Evolutionary conservation across 1,284 basidiomycete species (phyloP), one percentile per base, ranked within the genome.

Genomic region (Heliocybe sulcata): DNA sequence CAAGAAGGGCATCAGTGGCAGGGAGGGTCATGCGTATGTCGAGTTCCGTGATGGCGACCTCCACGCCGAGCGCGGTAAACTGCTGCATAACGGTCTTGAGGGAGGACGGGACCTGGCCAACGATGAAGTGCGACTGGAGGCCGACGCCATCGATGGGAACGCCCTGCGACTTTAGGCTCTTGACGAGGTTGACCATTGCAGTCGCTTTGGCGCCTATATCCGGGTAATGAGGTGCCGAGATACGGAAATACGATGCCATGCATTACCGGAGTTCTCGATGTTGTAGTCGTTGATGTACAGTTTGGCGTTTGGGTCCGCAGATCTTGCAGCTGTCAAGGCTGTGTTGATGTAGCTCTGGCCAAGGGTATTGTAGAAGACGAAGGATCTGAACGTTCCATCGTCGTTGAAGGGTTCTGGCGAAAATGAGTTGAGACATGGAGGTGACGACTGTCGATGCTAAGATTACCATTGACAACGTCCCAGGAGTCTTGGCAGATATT

Each of bases 211-310:
- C 66, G 42, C 75, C 69, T 61, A 56, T 31, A n/a, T n/a, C 27
- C 3, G 3, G 25, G 31, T 35, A 23, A 47, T n/a, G 26, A 16
- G 9, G n/a, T 6, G 4, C 25, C 25, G 16, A 14, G 31, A 42
- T 42, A 16, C 26, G 27, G n/a, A 2, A 9, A 22, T 9, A 11
- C 35, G 31, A 23, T 26, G 12, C 16, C 53, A 23, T 25, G 55
- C 54, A 29, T 8, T 53, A n/a, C n/a, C n/a, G n/a, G n/a, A n/a
- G 35, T 25, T 23, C 58, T 80, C 78, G 52, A 80, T 73, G 64
- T 79, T 82, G 69, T 79, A 84, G 60, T 83, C 81, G 61, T 83
- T 83, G 67, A 82, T 79, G 35, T 64, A 66, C 9, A 67, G 60
- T 62, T 69, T 66, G 9, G 75, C 70, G 47, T 63, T 65, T 1